Percentiles rank a stretch among this genome's conserved stretches.
These are phyloP conservation scores for Candida sp. DNA, from an alignment of 1,139 yeast genomes.

Conservation along the genomic window DNA sequence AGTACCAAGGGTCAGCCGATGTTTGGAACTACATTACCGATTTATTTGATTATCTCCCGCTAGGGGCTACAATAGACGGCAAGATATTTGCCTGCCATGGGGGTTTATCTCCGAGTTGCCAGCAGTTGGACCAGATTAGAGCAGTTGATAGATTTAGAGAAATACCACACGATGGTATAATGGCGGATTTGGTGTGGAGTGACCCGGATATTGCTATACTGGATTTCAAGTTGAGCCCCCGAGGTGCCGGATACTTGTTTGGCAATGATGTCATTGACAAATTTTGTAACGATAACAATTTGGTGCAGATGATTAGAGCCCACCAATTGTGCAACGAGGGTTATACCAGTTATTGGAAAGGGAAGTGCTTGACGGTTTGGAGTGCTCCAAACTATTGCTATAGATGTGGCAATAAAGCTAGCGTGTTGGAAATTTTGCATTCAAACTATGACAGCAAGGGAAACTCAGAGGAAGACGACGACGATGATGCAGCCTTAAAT, in stretches of 20 bases:
- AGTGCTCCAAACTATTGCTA: constrained; percentile 98
- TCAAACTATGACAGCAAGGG: constrained; percentile 30
- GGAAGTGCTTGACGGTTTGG: constrained; percentile 95
- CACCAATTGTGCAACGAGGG: constrained; percentile 98
- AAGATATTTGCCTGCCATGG: constrained; percentile 97
- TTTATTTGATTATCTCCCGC: constrained; percentile 87
- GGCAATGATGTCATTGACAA: constrained; percentile 91
- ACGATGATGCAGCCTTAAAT: constrained; percentile 6
- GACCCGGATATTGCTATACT: constrained; percentile 92
- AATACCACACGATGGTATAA: constrained; percentile 98
- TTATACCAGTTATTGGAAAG: constrained; percentile 89
- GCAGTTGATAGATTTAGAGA: constrained; percentile 91
- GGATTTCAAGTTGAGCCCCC: constrained; percentile 89
- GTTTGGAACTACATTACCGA: constrained; percentile 95
- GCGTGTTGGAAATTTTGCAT: constrained; percentile 75
- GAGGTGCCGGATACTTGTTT: constrained; percentile 98
- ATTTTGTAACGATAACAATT: constrained; percentile 77
- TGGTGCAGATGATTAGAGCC: constrained; percentile 87
- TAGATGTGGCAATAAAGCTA: constrained; percentile 95
- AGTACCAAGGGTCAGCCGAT: constrained; percentile 75
- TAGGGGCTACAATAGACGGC: constrained; percentile 93
- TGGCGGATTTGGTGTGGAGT: constrained; percentile 99
- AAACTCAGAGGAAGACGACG: background rate
- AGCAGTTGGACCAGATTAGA: constrained; percentile 88
- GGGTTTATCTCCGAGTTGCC: constrained; percentile 93